Percentiles rank a stretch among this genome's conserved stretches.
phyloP scores from a whole-genome alignment of 2,329 filamentous ascomycete species.

The Botryotinia narcissicola region DNA sequence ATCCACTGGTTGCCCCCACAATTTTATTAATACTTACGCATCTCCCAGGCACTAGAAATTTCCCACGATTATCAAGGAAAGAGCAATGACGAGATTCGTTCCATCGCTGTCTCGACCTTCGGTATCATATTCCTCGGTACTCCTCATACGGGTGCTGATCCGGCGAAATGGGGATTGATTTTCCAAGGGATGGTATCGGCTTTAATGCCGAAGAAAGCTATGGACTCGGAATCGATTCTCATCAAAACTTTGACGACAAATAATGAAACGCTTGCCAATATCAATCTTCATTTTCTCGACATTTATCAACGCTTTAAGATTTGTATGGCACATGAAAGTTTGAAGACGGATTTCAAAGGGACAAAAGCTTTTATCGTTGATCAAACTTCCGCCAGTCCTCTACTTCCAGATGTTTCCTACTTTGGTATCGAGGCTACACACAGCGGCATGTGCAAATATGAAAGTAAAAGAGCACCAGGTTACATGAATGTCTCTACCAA shows the following conservation, averaged over 20 bases:
- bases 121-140: constrained; percentile 76
- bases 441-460: constrained; percentile 70
- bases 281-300: constrained; percentile 70
- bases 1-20: background rate
- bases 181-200: constrained; percentile 66
- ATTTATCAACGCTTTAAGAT: constrained; percentile 69
- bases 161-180: constrained; percentile 65
- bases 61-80: constrained; percentile 59
- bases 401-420: constrained; percentile 66
- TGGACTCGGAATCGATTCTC: constrained; percentile 66
- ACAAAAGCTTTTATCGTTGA: constrained; percentile 66
- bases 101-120: constrained; percentile 72
- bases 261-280: constrained; percentile 71
- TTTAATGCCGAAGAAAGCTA: constrained; percentile 62
- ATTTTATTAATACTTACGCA: background rate
- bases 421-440: constrained; percentile 76
- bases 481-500: constrained; percentile 43
- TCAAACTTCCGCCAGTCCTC: constrained; percentile 65
- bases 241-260: constrained; percentile 69
- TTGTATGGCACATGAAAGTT: constrained; percentile 74
- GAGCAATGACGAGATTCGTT: constrained; percentile 62
- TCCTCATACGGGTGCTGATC: constrained; percentile 67
- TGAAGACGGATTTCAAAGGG: constrained; percentile 66
- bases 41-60: constrained; percentile 55
- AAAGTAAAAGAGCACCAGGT: constrained; percentile 61